Evolutionary conservation across 805 yeast genomes (phyloP).

Genomic region (Starmerella apicola): DNA sequence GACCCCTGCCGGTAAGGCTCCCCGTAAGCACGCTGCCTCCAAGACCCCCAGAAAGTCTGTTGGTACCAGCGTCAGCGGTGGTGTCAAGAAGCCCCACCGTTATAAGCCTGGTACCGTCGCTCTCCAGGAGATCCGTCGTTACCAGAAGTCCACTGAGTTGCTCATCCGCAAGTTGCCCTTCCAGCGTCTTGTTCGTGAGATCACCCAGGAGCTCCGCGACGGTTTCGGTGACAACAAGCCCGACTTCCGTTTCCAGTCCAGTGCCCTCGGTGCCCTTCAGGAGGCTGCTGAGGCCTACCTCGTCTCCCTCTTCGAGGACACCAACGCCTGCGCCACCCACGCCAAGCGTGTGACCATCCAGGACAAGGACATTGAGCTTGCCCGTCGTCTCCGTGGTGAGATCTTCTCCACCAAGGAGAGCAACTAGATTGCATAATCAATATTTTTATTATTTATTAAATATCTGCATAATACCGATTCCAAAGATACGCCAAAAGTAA

Average conservation of each 20-base stretch:
- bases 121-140: conserved; percentile 82
- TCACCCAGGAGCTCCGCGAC: conserved; percentile 77
- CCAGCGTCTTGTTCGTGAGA: conserved; percentile 84
- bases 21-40: conserved; percentile 83
- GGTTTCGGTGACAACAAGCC: conserved; percentile 31
- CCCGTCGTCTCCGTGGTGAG: conserved; percentile 88
- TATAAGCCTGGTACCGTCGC: conserved; percentile 94
- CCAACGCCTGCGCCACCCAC: conserved; percentile 84
- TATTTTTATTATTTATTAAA: no score
- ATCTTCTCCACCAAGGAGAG: conserved; percentile 19
- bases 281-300: conserved; percentile 85
- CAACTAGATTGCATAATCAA: no score
- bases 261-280: conserved; percentile 83
- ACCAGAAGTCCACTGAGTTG: conserved; percentile 79
- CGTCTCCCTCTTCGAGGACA: conserved; percentile 76
- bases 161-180: conserved; percentile 80
- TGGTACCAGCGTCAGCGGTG: conserved; percentile 56
- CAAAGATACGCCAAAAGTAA: no score
- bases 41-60: conserved; percentile 87
- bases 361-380: conserved; percentile 82
- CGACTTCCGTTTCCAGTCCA: conserved; percentile 67
- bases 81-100: conserved; percentile 88
- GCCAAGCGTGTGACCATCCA: conserved; percentile 90
- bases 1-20: conserved; percentile 87
- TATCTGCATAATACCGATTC: no score